These are phyloP conservation scores for thale cress (Arabidopsis thaliana) DNA, from an alignment of 345 rosid species.

Conservation along the genomic window TAIR10.1 NC_003070.9:27629501-27630000, in stretches of 20 bases:
- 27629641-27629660: constrained; percentile 46
- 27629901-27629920: neutral
- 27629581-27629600: constrained; percentile 52
- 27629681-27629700: constrained; percentile 42
- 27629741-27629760: constrained; percentile 68
- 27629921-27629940: neutral
- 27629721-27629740: constrained; percentile 45
- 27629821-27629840: constrained; percentile 60
- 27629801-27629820: constrained; percentile 51
- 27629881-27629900: constrained; percentile 62
- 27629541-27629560: constrained; percentile 51
- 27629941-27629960: neutral
- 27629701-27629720: constrained; percentile 30
- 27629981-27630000: too few relatives aligned
- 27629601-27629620: constrained; percentile 38
- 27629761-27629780: constrained; percentile 67
- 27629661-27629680: constrained; percentile 58
- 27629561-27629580: constrained; percentile 61
- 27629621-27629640: constrained; percentile 53
- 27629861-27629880: constrained; percentile 86
- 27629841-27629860: constrained; percentile 70
- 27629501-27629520: constrained; percentile 66
- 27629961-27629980: neutral
- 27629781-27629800: constrained; percentile 62
- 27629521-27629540: constrained; percentile 55